Percentiles rank a stretch among this genome's conserved stretches.
Evolutionary conservation across 2,329 filamentous ascomycete genomes (phyloP).

Genomic region (Triangularia setosa): DNA sequence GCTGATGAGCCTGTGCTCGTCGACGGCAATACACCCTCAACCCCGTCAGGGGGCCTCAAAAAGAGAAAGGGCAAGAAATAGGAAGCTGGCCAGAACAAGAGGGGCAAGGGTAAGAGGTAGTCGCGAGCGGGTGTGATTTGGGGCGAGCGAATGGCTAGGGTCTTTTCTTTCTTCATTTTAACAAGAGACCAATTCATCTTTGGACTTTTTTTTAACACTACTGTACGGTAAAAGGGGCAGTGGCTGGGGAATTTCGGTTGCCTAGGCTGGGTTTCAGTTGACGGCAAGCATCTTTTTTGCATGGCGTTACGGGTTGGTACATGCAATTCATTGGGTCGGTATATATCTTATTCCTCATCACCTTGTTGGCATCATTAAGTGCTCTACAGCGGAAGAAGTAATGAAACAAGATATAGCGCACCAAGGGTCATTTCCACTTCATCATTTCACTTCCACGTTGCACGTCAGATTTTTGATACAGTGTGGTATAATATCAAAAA

Average conservation of each 20-base stretch:
- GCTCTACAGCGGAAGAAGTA: neutral
- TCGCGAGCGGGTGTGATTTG: neutral
- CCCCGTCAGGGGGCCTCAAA: conserved; percentile 41
- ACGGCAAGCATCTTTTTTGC: conserved; percentile 20
- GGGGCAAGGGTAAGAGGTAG: conserved; percentile 62
- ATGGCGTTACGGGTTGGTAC: conserved; percentile 21
- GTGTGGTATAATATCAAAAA: neutral
- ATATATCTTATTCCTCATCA: neutral
- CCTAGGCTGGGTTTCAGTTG: neutral
- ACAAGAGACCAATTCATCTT: neutral
- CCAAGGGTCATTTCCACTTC: neutral
- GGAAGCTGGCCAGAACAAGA: conserved; percentile 36
- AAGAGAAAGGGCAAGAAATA: conserved; percentile 66
- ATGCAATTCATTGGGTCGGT: neutral
- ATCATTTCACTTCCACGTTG: neutral
- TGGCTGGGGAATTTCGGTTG: neutral
- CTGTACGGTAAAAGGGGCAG: neutral
- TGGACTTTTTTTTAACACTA: neutral
- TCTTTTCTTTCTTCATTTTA: neutral
- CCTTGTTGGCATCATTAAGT: neutral
- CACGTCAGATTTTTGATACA: neutral
- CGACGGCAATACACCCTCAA: conserved; percentile 47
- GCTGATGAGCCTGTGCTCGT: conserved; percentile 76
- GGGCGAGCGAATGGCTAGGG: neutral
- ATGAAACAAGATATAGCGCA: neutral